Evolutionary conservation across 179 eudicot genomes (phyloP).

Genomic region (Pouteria campechiana): DNA sequence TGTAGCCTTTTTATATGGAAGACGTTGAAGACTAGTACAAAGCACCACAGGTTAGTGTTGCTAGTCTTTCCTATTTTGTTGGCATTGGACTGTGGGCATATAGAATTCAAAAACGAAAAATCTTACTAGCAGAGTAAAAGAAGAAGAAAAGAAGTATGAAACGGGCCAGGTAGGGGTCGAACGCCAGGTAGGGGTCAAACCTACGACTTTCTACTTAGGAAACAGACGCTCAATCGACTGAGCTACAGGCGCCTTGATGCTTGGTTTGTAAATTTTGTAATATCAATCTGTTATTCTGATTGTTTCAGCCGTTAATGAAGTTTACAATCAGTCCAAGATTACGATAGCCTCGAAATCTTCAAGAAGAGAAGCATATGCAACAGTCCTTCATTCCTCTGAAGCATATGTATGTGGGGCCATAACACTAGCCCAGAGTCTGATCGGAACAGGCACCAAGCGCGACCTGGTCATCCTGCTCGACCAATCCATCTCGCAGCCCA

Average conservation of each 20-base stretch:
- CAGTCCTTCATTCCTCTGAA: constrained; percentile 83
- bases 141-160: neutral
- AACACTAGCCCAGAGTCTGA: constrained; percentile 68
- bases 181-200: constrained; percentile 20
- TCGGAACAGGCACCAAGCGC: constrained; percentile 54
- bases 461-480: constrained; percentile 81
- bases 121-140: too few relatives aligned
- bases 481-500: constrained; percentile 49
- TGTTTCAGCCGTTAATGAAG: constrained; percentile 41
- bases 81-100: too few relatives aligned
- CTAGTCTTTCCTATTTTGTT: too few relatives aligned
- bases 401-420: constrained; percentile 90
- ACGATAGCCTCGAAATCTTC: constrained; percentile 14
- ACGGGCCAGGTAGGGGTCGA: too few relatives aligned
- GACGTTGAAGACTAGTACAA: too few relatives aligned
- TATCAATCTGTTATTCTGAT: neutral
- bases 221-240: constrained; percentile 21
- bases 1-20: too few relatives aligned
- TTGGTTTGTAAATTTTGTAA: neutral
- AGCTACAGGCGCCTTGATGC: constrained; percentile 13
- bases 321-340: constrained; percentile 40
- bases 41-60: too few relatives aligned
- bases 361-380: constrained; percentile 71
- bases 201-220: constrained; percentile 22
- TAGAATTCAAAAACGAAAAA: too few relatives aligned